Percentiles rank a stretch among this genome's conserved stretches.
phyloP scores from a whole-genome alignment of 805 yeast species.

The Kluyveromyces aestuarii region DNA sequence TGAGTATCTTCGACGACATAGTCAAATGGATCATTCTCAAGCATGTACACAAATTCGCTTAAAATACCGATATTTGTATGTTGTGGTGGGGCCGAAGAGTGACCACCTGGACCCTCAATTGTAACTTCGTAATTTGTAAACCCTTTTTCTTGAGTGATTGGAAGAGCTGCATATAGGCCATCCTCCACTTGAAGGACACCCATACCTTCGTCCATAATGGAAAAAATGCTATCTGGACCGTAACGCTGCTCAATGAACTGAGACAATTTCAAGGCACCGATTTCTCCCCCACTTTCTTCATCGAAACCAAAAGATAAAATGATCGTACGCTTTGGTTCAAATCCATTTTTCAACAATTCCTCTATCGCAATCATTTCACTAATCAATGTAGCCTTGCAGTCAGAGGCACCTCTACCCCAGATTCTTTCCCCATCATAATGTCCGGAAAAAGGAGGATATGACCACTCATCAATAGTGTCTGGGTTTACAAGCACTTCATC shows the following conservation, averaged over 20 bases:
- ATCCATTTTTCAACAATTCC: conserved; percentile 32
- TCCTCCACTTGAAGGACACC: conserved; percentile 25
- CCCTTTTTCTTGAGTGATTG: conserved; percentile 50
- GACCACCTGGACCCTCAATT: conserved; percentile 57
- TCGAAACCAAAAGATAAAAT: conserved; percentile 57
- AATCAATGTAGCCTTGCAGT: conserved; percentile 52
- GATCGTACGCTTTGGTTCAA: conserved; percentile 42
- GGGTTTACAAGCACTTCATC: conserved; percentile 62
- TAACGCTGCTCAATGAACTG: conserved; percentile 36
- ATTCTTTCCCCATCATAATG: conserved; percentile 45
- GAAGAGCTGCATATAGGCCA: conserved; percentile 35
- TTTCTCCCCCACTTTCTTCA: conserved; percentile 50
- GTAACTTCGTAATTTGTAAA: conserved; percentile 37
- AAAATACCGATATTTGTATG: conserved; percentile 65
- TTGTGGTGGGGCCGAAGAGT: conserved; percentile 60
- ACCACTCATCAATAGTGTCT: conserved; percentile 50
- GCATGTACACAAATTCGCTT: conserved; percentile 39
- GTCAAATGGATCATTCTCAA: conserved; percentile 42
- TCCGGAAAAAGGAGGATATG: conserved; percentile 48
- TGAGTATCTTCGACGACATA: conserved; percentile 39
- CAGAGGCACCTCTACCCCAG: conserved; percentile 61
- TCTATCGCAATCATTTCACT: conserved; percentile 49
- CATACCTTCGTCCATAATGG: conserved; percentile 58
- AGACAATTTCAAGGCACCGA: conserved; percentile 38
- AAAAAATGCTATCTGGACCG: conserved; percentile 47